Evolutionary conservation across 352 stramenopile species (phyloP).

Genomic region (Plasmopara viticola): DNA sequence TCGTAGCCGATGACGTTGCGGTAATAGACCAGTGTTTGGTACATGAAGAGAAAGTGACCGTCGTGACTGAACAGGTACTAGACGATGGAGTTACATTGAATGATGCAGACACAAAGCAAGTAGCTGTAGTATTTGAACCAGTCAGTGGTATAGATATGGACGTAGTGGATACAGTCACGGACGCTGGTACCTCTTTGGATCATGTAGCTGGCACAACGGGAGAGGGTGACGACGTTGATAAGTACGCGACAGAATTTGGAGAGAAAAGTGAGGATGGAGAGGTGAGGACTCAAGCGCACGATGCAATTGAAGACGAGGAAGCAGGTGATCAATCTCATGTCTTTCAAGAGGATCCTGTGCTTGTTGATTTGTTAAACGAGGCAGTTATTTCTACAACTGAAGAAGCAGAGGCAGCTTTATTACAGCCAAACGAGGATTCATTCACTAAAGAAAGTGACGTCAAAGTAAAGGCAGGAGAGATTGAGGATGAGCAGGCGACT

Average conservation of each 20-base stretch:
- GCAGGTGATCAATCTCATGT: constrained; percentile 2
- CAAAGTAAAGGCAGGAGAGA: background rate
- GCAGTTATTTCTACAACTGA: background rate
- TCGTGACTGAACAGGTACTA: too few relatives aligned
- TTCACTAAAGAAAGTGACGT: background rate
- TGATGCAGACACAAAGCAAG: background rate
- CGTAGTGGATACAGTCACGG: background rate
- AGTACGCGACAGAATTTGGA: background rate
- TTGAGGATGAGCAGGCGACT: constrained; percentile 1
- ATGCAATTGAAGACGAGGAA: constrained; percentile 1
- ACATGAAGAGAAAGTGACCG: background rate
- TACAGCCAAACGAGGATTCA: background rate
- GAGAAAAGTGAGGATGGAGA: background rate
- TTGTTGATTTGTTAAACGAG: background rate
- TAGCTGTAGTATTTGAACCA: background rate
- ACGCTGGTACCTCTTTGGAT: background rate
- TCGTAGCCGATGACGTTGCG: background rate
- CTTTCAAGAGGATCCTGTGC: background rate
- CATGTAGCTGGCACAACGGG: background rate
- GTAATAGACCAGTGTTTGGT: background rate
- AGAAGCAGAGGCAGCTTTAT: background rate
- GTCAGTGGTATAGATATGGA: background rate
- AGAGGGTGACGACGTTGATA: background rate
- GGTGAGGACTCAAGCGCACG: background rate
- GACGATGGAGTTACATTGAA: background rate